phyloP scores from a whole-genome alignment of 768 basidiomycete species.

The Lactarius psammicola region DNA sequence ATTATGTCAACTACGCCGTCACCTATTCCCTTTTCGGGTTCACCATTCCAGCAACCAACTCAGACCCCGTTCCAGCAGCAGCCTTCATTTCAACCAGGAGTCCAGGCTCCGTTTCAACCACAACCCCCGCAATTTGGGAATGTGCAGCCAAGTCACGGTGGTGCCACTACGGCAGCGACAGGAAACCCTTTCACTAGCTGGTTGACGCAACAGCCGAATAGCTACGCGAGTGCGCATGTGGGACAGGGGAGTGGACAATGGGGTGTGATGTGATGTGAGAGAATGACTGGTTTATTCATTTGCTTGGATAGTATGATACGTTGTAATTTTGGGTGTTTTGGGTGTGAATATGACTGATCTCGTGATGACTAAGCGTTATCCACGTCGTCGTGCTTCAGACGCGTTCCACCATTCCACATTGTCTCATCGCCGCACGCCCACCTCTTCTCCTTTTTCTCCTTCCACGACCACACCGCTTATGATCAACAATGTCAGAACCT shows the following conservation, averaged over 20 bases:
- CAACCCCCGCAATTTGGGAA: constrained; percentile 21
- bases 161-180: neutral
- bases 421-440: neutral
- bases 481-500: constrained; percentile 29
- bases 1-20: constrained; percentile 23
- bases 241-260: constrained; percentile 24
- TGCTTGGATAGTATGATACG: neutral
- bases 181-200: constrained; percentile 34
- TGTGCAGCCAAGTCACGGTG: constrained; percentile 19
- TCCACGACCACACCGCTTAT: constrained; percentile 22
- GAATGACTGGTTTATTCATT: neutral
- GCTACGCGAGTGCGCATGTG: constrained; percentile 17
- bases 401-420: constrained; percentile 2
- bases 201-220: constrained; percentile 29
- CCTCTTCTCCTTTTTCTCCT: constrained; percentile 10
- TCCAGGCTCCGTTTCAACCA: constrained; percentile 7
- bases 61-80: constrained; percentile 25
- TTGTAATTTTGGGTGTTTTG: neutral
- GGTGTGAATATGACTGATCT: neutral
- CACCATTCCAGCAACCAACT: constrained; percentile 29
- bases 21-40: constrained; percentile 21
- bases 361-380: constrained; percentile 17
- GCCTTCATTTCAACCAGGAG: constrained; percentile 19
- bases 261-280: constrained; percentile 14
- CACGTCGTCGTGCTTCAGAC: neutral